Evolutionary conservation across 208 protist species (phyloP).

Genomic region (Wallacemonas sp.): DNA sequence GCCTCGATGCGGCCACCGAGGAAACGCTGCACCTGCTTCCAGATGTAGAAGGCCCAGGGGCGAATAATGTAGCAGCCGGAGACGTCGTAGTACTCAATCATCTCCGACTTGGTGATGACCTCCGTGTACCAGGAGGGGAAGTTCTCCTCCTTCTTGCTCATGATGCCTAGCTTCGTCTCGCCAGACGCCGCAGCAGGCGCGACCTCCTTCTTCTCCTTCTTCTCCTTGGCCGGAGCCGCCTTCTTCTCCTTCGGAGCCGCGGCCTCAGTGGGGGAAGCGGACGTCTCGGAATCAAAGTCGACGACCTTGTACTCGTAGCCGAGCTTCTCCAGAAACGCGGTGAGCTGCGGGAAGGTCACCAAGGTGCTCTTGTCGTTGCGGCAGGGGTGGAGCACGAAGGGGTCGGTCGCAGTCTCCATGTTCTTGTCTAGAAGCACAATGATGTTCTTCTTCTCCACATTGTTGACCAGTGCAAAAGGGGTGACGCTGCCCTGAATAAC

Average conservation of each 20-base stretch:
- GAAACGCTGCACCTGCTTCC: slow-evolving; percentile 95
- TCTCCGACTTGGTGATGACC: slow-evolving; percentile 96
- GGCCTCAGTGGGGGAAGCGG: slow-evolving; percentile 9
- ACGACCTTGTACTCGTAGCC: slow-evolving; percentile 67
- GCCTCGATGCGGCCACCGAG: slow-evolving; percentile 83
- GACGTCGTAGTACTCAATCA: slow-evolving; percentile 99
- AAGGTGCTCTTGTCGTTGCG: slow-evolving; percentile 83
- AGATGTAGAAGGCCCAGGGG: slow-evolving; percentile 97
- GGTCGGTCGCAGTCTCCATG: slow-evolving; percentile 31
- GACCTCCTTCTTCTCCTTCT: slow-evolving; percentile 26
- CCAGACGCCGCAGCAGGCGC: slow-evolving; percentile 22
- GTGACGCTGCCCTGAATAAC: slow-evolving; percentile 83
- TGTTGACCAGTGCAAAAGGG: slow-evolving; percentile 86
- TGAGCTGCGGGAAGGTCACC: slow-evolving; percentile 63
- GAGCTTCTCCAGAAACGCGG: slow-evolving; percentile 60
- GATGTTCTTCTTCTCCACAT: slow-evolving; percentile 58
- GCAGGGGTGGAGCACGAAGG: slow-evolving; percentile 78
- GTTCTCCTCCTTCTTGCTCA: slow-evolving; percentile 87
- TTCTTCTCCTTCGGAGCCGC: slow-evolving; percentile 22
- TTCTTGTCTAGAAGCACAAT: slow-evolving; percentile 78
- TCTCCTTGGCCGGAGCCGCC: slow-evolving; percentile 19
- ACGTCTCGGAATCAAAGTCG: slow-evolving; percentile 47
- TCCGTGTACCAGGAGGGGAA: slow-evolving; percentile 97
- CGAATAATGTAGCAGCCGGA: slow-evolving; percentile 98
- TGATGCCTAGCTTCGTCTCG: slow-evolving; percentile 90